Percentiles rank a stretch among this genome's conserved stretches.
These are phyloP conservation scores for Pinus tabuliformis DNA, from an alignment of 75 land plant species.

Conservation along the genomic window DNA sequence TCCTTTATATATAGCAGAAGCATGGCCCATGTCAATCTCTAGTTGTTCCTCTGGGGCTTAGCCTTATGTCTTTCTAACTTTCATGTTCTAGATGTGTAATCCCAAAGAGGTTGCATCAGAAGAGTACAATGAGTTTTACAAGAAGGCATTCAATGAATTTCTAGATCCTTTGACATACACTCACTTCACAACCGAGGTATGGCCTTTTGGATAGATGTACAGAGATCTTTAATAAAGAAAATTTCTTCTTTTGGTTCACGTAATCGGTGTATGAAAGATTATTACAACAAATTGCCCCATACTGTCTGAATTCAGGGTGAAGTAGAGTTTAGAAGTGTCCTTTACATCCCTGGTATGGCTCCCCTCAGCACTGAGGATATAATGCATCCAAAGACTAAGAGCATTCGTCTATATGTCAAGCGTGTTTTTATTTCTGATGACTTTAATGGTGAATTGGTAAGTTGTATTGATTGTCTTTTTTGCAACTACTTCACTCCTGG, in stretches of 20 bases:
- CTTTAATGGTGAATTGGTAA: slow-evolving; percentile 96
- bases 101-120: slow-evolving; percentile 80
- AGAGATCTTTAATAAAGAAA: background rate
- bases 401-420: slow-evolving; percentile 89
- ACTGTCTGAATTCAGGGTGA: slow-evolving; percentile 71
- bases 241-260: background rate
- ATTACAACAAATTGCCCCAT: background rate
- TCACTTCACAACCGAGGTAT: slow-evolving; percentile 96
- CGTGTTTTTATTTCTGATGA: slow-evolving; percentile 98
- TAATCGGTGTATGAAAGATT: background rate
- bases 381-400: slow-evolving; percentile 78
- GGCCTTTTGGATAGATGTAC: background rate
- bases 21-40: background rate
- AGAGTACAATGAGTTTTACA: slow-evolving; percentile 86
- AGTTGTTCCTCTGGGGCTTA: background rate
- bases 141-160: slow-evolving; percentile 89
- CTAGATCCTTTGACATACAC: slow-evolving; percentile 82
- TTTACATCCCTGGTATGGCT: slow-evolving; percentile 98
- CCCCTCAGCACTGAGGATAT: slow-evolving; percentile 86
- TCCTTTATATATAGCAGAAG: background rate
- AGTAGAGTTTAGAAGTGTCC: slow-evolving; percentile 90
- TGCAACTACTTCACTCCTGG: background rate
- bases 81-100: slow-evolving; percentile 60
- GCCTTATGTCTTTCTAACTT: slow-evolving; percentile 6
- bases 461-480: slow-evolving; percentile 2